Evolutionary conservation across 148 eudicot genomes (phyloP), one percentile per base, ranked within the genome.

Genomic region (Suaeda aralocaspica): DNA sequence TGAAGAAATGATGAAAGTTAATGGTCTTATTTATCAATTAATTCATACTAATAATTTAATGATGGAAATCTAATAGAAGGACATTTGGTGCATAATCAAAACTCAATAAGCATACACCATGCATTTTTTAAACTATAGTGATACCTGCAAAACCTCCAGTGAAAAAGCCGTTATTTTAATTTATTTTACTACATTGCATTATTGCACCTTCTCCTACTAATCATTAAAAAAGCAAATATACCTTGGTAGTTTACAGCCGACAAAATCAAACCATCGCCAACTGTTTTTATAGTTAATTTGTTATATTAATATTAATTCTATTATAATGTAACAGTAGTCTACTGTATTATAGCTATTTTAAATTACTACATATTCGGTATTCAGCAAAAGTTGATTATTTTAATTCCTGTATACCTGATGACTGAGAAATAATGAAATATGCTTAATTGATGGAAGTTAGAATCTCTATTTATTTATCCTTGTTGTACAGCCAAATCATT

Each of bases 171-270:
- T n/a, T n/a, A n/a, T n/a, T n/a, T n/a, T n/a, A n/a, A n/a, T n/a
- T 39, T 39, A 25, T 53, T 29, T 48, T n/a, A 42, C 19, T 22
- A 64, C 25, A 63, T 24, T 64, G 69, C 26, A 34, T 66, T 36
- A 21, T 62, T 9, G 66, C 66, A 62, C 36, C 66, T 62, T 62
- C 42, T 62, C 66, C 49, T 39, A 64, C 67, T 64, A 41, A 64
- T 42, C 45, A 63, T 63, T 41, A 34, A 48, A 8, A 49, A 14
- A 16, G 4, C 2, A 48, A 48, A 14, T 9, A 48, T 1, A 19
- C 59, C 70, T 48, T 67, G 59, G 45, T 67, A 1, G 59, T 67
- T 67, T 67, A 59, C 58, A 67, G 5, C 70, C 70, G 59, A 67
- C 70, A 50, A 66, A 48, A 41, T 48, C 33, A 46, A 66, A 67